Evolutionary conservation across 208 protist genomes (phyloP), one percentile per base, ranked within the genome.

Genomic region (Acanthamoeba divionensis): DNA sequence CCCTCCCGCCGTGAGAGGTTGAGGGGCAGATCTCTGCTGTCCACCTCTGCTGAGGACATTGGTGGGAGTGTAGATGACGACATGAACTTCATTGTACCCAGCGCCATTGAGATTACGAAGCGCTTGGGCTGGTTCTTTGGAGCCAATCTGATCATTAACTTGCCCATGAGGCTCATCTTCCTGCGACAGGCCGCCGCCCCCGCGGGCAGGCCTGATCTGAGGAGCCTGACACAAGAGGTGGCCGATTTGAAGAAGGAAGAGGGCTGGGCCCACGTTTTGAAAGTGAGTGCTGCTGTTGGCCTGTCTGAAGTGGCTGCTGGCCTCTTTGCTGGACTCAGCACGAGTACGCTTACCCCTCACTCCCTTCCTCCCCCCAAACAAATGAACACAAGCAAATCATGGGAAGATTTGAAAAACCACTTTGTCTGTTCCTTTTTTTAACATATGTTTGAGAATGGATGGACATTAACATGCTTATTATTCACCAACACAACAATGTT

Each of bases 71-170:
- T n/a, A n/a, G n/a, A n/a, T n/a, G n/a, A n/a, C n/a, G n/a, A n/a
- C n/a, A n/a, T n/a, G n/a, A n/a, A n/a, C n/a, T n/a, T n/a, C n/a
- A n/a, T n/a, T n/a, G n/a, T n/a, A n/a, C n/a, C n/a, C n/a, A n/a
- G n/a, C n/a, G n/a, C n/a, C n/a, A n/a, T n/a, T n/a, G n/a, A n/a
- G n/a, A n/a, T n/a, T n/a, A n/a, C n/a, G n/a, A n/a, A n/a, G n/a
- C n/a, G n/a, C n/a, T n/a, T n/a, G n/a, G n/a, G n/a, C n/a, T 80
- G 69, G 21, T 60, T 44, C 18, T 80, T 80, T n/a, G 69, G 69
- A 10, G 69, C 69, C 69, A 80, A 80, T 80, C 45, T 80, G 13
- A 48, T 48, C 69, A 44, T 80, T 33, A 80, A 80, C 57, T 29
- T 80, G 33, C 69, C 69, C n/a, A 44, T 80, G 26, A 48, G 69